Evolutionary conservation across 2,329 filamentous ascomycete species (phyloP).

Genomic region (Nothopassalora personata): DNA sequence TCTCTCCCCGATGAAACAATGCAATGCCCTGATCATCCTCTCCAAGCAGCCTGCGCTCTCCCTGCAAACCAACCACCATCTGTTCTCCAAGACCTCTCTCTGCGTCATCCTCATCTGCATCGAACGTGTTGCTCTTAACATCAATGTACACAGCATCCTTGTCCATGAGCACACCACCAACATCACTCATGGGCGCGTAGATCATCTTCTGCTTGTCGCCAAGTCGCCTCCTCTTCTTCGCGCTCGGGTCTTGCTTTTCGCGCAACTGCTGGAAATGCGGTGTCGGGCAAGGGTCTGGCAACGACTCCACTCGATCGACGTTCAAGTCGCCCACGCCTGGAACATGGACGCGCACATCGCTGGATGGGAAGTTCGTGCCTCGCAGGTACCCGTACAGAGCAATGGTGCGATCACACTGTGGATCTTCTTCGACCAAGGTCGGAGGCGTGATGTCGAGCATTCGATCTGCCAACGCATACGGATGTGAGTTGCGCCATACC

Average conservation of each 20-base stretch:
- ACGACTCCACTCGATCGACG: conserved; percentile 73
- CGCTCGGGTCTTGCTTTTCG: conserved; percentile 76
- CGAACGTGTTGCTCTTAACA: conserved; percentile 66
- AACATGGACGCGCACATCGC: conserved; percentile 83
- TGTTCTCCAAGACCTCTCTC: conserved; percentile 93
- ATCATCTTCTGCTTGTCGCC: conserved; percentile 96
- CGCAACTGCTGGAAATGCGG: conserved; percentile 83
- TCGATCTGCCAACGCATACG: conserved; percentile 87
- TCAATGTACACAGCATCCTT: conserved; percentile 94
- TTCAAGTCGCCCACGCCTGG: conserved; percentile 87
- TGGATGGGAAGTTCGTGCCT: conserved; percentile 85
- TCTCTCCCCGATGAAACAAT: conserved; percentile 73
- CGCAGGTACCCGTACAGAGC: conserved; percentile 89
- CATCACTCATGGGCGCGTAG: conserved; percentile 97
- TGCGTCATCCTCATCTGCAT: conserved; percentile 55
- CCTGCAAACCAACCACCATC: conserved; percentile 84
- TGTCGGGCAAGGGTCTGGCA: conserved; percentile 93
- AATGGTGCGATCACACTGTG: conserved; percentile 84
- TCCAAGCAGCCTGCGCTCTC: conserved; percentile 73
- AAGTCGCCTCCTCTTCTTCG: conserved; percentile 65
- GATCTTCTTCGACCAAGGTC: conserved; percentile 79
- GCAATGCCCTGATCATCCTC: conserved; percentile 76
- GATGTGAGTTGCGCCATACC: conserved; percentile 93
- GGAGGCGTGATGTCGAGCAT: conserved; percentile 94
- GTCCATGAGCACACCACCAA: conserved; percentile 90